These are phyloP conservation scores for Rhizopus sp. DNA, from an alignment of 371 early-diverging fungal species.

Conservation along the genomic window DNA sequence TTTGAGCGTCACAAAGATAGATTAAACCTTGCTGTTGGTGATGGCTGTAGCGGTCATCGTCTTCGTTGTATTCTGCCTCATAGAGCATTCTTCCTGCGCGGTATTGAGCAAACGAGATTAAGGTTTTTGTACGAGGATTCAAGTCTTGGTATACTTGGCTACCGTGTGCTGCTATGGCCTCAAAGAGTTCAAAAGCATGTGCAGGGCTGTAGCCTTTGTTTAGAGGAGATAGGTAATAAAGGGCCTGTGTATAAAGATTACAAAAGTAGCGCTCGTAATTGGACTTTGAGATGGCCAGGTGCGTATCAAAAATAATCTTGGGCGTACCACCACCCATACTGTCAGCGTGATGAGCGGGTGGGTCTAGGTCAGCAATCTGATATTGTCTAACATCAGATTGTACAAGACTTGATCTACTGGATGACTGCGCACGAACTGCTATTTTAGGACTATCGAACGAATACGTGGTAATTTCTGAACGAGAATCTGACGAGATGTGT, in stretches of 20 bases:
- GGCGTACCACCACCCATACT: too few species aligned
- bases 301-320: not conserved
- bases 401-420: not conserved
- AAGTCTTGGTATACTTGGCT: constrained; percentile 6
- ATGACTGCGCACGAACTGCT: constrained; percentile 14
- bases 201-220: constrained; percentile 8
- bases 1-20: constrained; percentile 12
- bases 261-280: constrained; percentile 9
- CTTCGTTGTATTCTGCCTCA: constrained; percentile 6
- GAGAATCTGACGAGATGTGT: constrained; percentile 21
- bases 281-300: not conserved
- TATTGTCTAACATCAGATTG: constrained; percentile 1
- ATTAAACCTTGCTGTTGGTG: constrained; percentile 14
- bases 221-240: not conserved
- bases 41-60: constrained; percentile 3
- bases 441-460: constrained; percentile 21
- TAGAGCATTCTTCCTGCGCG: constrained; percentile 23
- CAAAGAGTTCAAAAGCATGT: constrained; percentile 19
- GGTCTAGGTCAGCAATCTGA: not conserved
- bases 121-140: not conserved
- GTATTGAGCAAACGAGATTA: constrained; percentile 26
- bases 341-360: not conserved
- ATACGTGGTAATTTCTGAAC: constrained; percentile 17
- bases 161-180: constrained; percentile 16
- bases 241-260: constrained; percentile 5